Evolutionary conservation across 176 grass and related monocot genomes (phyloP).

Genomic region (Hordeum marinum): DNA sequence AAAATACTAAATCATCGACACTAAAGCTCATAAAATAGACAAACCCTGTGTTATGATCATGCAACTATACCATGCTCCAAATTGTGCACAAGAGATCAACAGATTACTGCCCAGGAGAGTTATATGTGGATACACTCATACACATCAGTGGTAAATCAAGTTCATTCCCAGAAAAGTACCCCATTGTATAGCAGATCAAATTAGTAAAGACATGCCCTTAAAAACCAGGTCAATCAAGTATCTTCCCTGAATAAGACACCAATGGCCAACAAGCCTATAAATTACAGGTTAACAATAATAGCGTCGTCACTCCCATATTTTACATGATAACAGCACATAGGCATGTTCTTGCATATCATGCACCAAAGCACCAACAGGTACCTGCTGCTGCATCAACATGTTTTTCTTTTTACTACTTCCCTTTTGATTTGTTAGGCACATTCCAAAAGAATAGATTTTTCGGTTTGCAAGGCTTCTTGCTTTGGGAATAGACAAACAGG

Average conservation of each 20-base stretch:
- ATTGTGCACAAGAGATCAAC: background rate
- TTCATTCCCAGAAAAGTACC: background rate
- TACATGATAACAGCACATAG: background rate
- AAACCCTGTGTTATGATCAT: background rate
- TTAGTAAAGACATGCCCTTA: background rate
- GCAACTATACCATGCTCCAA: background rate
- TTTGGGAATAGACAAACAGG: background rate
- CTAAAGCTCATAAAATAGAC: background rate
- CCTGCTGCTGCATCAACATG: slow-evolving; percentile 4
- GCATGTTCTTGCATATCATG: too few species aligned
- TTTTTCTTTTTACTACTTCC: background rate
- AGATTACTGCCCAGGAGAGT: background rate
- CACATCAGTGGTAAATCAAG: background rate
- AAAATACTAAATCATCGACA: background rate
- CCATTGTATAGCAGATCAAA: background rate
- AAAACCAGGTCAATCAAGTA: background rate
- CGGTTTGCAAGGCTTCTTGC: background rate
- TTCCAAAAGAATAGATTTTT: background rate
- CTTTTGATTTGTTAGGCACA: background rate
- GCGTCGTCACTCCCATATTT: background rate
- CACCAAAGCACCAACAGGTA: background rate
- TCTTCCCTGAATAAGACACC: background rate
- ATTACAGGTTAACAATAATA: background rate
- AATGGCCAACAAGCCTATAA: background rate
- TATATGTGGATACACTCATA: background rate